Evolutionary conservation across 257 asterid species (phyloP), one percentile per base, ranked within the genome.

Genomic region (Gentiana straminea): DNA sequence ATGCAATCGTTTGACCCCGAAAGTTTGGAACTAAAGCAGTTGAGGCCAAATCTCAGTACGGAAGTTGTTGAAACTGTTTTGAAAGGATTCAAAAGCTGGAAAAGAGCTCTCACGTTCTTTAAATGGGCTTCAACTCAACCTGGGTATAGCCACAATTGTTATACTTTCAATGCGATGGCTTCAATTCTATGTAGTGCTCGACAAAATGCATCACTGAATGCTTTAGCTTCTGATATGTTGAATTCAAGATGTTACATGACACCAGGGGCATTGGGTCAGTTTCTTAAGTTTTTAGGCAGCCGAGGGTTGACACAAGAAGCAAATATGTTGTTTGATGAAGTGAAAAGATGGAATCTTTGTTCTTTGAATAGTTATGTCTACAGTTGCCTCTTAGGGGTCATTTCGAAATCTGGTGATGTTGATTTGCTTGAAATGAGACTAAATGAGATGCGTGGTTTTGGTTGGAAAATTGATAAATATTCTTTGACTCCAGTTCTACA

Each of bases 181-280:
- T 75, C 68, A 2, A 60, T 81, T 71, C 88, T 90, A 4, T 77
- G 90, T 81, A 63, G 32, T 79, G 94, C 89, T 80, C 94, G 94
- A 79, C 97, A 84, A 73, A 86, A 73, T 77, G 86, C 75, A 70
- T 55, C 77, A 61, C 64, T 90, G 74, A 82, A 65, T 69, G 66
- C 49, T 3, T 82, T 90, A 38, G 81, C 89, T 12, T 48, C 45
- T 13, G 64, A 69, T 56, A 8, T 86, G 52, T 55, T 58, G 53
- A 70, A 59, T 10, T 77, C 81, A 1, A 35, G 59, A 62, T 71
- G 86, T 70, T 70, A 51, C 35, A 75, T 86, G 86, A 72, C 94
- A 3, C 89, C 97, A 5, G 94, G 94, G 52, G 93, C 94, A 48
- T 77, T 90, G 53, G 97, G 97, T 58, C 86, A 71, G 73, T 81